Evolutionary conservation across 176 grass and related monocot genomes (phyloP).

Genomic region (Dendrocalamus sinicus): DNA sequence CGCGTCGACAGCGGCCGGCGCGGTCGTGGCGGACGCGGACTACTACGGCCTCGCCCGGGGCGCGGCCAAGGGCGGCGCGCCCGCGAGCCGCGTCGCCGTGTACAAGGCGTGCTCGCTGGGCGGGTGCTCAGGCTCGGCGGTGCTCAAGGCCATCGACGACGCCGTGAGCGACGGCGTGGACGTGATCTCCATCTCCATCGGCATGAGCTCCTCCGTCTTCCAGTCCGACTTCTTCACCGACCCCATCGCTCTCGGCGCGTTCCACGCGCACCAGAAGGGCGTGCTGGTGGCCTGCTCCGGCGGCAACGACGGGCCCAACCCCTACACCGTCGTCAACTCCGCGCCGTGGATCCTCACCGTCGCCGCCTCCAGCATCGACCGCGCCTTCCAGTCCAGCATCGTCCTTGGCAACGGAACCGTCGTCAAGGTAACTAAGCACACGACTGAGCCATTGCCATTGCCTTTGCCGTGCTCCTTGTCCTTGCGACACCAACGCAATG

Average conservation of each 20-base stretch:
- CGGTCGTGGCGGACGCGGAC: constrained; percentile 55
- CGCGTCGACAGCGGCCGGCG: constrained; percentile 76
- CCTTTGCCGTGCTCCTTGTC: neutral
- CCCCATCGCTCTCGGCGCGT: constrained; percentile 83
- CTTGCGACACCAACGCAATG: neutral
- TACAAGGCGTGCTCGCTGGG: constrained; percentile 93
- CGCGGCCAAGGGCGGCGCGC: constrained; percentile 76
- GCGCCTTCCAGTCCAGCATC: constrained; percentile 75
- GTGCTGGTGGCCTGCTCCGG: constrained; percentile 90
- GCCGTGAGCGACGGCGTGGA: constrained; percentile 88
- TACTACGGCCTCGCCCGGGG: constrained; percentile 84
- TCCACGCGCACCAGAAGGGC: constrained; percentile 85
- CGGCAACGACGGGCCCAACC: constrained; percentile 91
- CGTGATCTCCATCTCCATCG: constrained; percentile 90
- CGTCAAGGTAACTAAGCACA: constrained; percentile 61
- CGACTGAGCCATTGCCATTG: neutral
- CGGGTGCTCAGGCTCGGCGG: constrained; percentile 73
- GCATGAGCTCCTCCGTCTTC: constrained; percentile 88
- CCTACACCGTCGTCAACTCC: constrained; percentile 83
- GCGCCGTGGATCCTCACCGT: constrained; percentile 94
- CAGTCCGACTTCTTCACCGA: constrained; percentile 81
- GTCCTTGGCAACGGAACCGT: constrained; percentile 71
- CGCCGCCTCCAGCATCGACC: constrained; percentile 85
- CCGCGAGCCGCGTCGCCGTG: constrained; percentile 66
- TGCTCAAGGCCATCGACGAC: constrained; percentile 92